Evolutionary conservation across 768 basidiomycete species (phyloP).

Genomic region (Amanita molliuscula): DNA sequence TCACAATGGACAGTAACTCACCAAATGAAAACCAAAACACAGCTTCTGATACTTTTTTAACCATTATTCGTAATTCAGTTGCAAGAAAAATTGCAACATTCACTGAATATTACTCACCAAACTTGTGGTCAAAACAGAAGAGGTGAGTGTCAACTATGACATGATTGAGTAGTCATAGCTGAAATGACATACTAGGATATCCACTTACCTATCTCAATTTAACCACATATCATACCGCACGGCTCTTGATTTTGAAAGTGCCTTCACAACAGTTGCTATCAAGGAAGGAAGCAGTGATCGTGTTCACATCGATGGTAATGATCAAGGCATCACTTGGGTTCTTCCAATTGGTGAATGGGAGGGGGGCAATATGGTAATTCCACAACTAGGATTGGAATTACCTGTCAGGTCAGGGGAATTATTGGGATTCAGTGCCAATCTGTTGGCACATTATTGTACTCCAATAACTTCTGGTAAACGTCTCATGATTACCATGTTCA

Average conservation of each 20-base stretch:
- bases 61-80: not conserved
- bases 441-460: conserved; percentile 11
- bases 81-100: not conserved
- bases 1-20: not conserved
- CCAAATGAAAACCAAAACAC: not conserved
- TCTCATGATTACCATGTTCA: conserved; percentile 9
- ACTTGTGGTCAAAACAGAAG: not conserved
- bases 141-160: not conserved
- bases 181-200: not conserved
- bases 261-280: conserved; percentile 15
- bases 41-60: not conserved
- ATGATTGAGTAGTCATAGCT: not conserved
- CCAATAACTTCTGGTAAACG: conserved; percentile 7
- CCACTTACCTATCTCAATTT: not conserved
- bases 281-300: conserved; percentile 18
- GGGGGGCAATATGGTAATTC: conserved; percentile 14
- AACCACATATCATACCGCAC: not conserved
- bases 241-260: conserved; percentile 13
- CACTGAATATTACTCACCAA: not conserved
- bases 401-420: conserved; percentile 13
- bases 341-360: conserved; percentile 13
- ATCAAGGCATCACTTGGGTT: conserved; percentile 13
- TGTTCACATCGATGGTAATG: conserved; percentile 17
- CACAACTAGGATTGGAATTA: conserved; percentile 13
- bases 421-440: conserved; percentile 10